phyloP scores from a whole-genome alignment of 306 rosid genomes.

The Crotalaria pallida region DNA sequence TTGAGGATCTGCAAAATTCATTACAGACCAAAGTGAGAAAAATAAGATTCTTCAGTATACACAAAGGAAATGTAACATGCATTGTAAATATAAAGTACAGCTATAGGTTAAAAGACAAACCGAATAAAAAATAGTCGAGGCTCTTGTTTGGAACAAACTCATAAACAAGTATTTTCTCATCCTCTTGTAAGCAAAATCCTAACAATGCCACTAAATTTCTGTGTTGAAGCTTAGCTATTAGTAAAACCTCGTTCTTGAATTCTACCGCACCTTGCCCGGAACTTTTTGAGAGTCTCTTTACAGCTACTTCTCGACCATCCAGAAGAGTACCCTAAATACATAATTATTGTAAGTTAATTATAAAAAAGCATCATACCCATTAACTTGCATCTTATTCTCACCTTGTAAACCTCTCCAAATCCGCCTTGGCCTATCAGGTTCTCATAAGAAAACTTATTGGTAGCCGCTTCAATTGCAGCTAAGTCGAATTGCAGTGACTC shows the following conservation, averaged over 20 bases:
- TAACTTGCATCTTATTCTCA: background rate
- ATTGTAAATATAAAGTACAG: background rate
- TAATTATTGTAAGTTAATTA: background rate
- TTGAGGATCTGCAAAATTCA: background rate
- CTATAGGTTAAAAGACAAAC: background rate
- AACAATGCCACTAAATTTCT: background rate
- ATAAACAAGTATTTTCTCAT: constrained; percentile 5
- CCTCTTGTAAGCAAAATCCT: background rate
- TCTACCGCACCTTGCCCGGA: background rate
- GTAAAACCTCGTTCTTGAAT: background rate
- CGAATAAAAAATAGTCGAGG: background rate
- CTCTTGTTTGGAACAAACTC: constrained; percentile 15
- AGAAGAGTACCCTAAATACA: background rate
- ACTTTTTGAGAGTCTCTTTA: background rate
- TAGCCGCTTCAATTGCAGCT: background rate
- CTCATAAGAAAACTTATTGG: background rate
- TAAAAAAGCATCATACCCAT: background rate
- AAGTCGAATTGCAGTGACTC: constrained; percentile 12
- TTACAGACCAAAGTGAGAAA: background rate
- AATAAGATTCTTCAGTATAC: too few relatives aligned
- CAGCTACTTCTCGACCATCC: background rate
- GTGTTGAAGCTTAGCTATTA: constrained; percentile 9
- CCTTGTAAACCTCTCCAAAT: constrained; percentile 23
- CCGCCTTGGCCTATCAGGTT: constrained; percentile 3
- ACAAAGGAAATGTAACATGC: background rate